Percentiles rank a stretch among this genome's conserved stretches.
phyloP scores from a whole-genome alignment of 2,329 filamentous ascomycete genomes.

The Sordariomycetes sp. region DNA sequence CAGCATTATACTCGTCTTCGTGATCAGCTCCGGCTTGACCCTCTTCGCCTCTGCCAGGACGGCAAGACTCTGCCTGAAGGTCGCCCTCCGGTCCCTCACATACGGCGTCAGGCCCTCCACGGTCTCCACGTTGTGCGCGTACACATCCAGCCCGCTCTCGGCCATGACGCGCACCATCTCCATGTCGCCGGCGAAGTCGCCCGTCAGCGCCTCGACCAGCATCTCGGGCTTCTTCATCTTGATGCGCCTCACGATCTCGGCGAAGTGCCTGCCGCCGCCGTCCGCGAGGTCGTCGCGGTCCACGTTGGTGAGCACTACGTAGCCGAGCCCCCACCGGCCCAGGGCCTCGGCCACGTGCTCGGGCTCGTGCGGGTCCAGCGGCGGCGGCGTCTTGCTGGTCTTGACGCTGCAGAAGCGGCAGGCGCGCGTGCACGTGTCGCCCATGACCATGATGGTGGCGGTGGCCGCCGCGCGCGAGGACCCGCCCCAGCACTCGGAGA shows the following conservation, averaged over 20 bases:
- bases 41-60: conserved; percentile 78
- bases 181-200: conserved; percentile 75
- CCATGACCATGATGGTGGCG: conserved; percentile 99
- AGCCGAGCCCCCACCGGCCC: conserved; percentile 85
- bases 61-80: conserved; percentile 72
- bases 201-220: conserved; percentile 75
- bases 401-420: conserved; percentile 98
- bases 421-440: conserved; percentile 91
- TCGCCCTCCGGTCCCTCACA: conserved; percentile 82
- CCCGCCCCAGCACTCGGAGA: conserved; percentile 96
- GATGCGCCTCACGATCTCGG: conserved; percentile 88
- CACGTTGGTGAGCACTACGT: conserved; percentile 88
- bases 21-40: conserved; percentile 64
- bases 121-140: conserved; percentile 95
- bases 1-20: conserved; percentile 98
- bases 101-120: conserved; percentile 82
- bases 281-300: conserved; percentile 89
- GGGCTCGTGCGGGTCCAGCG: conserved; percentile 89
- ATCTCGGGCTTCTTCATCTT: conserved; percentile 72
- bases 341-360: conserved; percentile 94
- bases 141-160: conserved; percentile 83
- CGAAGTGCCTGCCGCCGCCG: conserved; percentile 80
- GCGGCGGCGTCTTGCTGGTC: conserved; percentile 63
- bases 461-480: conserved; percentile 80
- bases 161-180: conserved; percentile 84